Conservation (phyloP, 805 yeast genomes). For the Priceomyces castillae region DNA sequence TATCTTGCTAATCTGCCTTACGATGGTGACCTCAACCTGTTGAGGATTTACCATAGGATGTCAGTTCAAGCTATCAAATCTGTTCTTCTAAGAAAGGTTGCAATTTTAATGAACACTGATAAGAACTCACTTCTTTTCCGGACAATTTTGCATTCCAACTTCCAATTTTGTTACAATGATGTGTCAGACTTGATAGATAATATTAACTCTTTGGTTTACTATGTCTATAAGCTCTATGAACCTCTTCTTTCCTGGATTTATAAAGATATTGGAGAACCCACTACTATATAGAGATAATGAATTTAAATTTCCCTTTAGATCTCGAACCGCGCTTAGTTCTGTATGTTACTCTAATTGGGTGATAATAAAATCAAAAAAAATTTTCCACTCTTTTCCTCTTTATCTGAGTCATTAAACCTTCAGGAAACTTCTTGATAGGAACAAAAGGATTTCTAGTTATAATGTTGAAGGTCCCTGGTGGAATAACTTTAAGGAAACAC, state of each 20-base stretch:
- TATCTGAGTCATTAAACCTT: neutral
- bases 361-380: conserved; percentile 15
- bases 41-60: neutral
- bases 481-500: conserved; percentile 3
- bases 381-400: neutral
- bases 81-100: conserved; percentile 3
- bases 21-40: neutral
- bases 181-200: conserved; percentile 5
- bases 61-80: neutral
- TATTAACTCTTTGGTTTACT: conserved; percentile 4
- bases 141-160: conserved; percentile 4
- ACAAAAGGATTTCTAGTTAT: neutral
- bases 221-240: conserved; percentile 19
- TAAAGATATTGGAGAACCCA: conserved; percentile 20
- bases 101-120: conserved; percentile 1
- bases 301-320: conserved; percentile 18
- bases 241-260: conserved; percentile 30
- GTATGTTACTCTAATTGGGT: conserved; percentile 25
- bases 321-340: conserved; percentile 39
- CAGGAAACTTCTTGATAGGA: neutral
- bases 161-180: conserved; percentile 1
- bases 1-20: neutral
- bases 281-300: neutral
- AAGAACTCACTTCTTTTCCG: neutral
- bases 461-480: conserved; percentile 5